These are phyloP conservation scores for Stephania cephalantha DNA, from an alignment of 164 flowering plant genomes.

Conservation along the genomic window DNA sequence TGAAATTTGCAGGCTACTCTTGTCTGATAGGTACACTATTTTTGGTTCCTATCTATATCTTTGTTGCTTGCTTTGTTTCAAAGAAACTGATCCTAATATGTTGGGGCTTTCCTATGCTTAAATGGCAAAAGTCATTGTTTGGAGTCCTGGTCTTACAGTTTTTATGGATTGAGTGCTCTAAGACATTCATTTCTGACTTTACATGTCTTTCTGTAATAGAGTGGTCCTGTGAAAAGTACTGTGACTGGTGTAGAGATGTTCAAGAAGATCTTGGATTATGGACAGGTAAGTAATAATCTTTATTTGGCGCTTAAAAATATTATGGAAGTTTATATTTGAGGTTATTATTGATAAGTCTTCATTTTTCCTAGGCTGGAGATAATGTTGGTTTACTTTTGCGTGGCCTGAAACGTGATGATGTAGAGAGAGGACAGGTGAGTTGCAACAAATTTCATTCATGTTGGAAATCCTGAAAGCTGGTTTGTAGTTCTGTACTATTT, in stretches of 20 bases:
- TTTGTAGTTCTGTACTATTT: background rate
- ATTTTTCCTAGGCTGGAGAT: slow-evolving; percentile 81
- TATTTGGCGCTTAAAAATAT: background rate
- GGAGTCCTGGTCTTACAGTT: background rate
- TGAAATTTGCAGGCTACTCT: background rate
- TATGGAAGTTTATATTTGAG: background rate
- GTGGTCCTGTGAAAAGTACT: slow-evolving; percentile 61
- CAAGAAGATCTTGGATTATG: slow-evolving; percentile 85
- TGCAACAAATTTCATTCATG: background rate
- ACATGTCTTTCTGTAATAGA: slow-evolving; percentile 29
- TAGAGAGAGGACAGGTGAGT: slow-evolving; percentile 81
- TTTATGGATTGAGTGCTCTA: background rate
- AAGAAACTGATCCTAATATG: background rate
- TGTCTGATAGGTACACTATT: background rate
- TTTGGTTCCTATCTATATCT: background rate
- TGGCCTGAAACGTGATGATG: slow-evolving; percentile 87
- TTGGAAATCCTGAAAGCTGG: background rate
- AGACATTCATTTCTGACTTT: slow-evolving; percentile 4
- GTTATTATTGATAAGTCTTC: background rate
- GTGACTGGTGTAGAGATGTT: slow-evolving; percentile 99
- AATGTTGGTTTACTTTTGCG: slow-evolving; percentile 97
- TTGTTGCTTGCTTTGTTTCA: background rate
- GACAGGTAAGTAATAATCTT: slow-evolving; percentile 48
- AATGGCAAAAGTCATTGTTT: background rate
- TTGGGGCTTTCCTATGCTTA: background rate